Base-by-base conservation (phyloP, 208 protist species). In the Kentomonas sorsogonicus region DNA sequence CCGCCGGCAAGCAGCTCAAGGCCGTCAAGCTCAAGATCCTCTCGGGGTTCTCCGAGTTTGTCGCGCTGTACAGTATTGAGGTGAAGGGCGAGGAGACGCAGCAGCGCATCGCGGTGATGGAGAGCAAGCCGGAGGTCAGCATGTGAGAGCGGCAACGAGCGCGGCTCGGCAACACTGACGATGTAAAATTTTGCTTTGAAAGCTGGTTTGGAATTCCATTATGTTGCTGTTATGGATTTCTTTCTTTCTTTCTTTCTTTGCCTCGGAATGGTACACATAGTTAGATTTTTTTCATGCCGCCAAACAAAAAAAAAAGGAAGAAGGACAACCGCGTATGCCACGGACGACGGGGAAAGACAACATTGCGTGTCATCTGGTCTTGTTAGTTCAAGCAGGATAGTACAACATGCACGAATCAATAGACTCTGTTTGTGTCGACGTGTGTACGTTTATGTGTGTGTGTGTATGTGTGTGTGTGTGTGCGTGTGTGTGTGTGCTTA, bases 21-120 rank as follows among this genome's bases (percentile, higher is more conserved):
- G 74, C 69, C 29, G 39, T 93, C 9, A 72, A 72, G 0, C 63
- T 94, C 7, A 66, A 63, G 23, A 76, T 94, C 25, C 47, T 82
- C 2, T 91, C 83, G 18, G 86, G 83, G 9, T 94, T 89, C 72
- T 76, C 58, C 46, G 75, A 94, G 30, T 94, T 94, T 57, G 86
- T 89, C 5, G 86, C 75, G 7, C 63, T 94, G 13, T 80, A 79
- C 63, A 62, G 64, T 36, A 58, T 91, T 1, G 79, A 83, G 2
- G 81, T 60, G 36, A 69, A 74, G 44, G 86, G 86, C 0, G 86
- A 91, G 72, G 86, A 93, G 48, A 89, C 86, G 13, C 73, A 83
- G 74, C 86, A 93, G 70, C 78, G 79, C n/a, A 71, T 93, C 20
- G 86, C 82, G 4, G 72, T 93, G 6, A 33, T 93, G 34, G 79